Evolutionary conservation across 768 basidiomycete species (phyloP).

Genomic region (Suillus decipiens): DNA sequence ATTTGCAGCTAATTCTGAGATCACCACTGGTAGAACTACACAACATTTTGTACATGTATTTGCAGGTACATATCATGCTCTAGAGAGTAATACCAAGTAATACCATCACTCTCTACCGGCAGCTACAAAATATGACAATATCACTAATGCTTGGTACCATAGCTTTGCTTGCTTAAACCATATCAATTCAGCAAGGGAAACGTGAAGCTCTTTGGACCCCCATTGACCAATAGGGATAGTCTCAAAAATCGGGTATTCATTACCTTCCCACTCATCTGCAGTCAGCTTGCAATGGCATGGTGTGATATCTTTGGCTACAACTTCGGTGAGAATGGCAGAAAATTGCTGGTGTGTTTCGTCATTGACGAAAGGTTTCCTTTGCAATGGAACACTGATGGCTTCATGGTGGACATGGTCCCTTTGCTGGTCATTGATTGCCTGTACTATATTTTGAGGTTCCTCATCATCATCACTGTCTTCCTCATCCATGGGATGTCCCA

Average conservation of each 20-base stretch:
- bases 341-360: neutral
- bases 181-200: conserved; percentile 10
- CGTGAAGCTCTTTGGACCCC: conserved; percentile 8
- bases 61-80: too few relatives aligned
- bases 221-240: conserved; percentile 8
- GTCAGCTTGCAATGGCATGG: conserved; percentile 18
- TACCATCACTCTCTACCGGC: neutral
- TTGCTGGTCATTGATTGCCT: conserved; percentile 2
- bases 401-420: conserved; percentile 8
- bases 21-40: conserved; percentile 11
- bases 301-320: conserved; percentile 1
- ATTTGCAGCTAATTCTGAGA: conserved; percentile 12
- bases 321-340: conserved; percentile 3
- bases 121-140: neutral
- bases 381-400: conserved; percentile 1
- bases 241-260: conserved; percentile 15
- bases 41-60: too few relatives aligned
- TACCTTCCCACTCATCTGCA: conserved; percentile 19
- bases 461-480: neutral
- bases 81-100: too few relatives aligned
- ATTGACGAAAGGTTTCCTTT: conserved; percentile 15
- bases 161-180: conserved; percentile 16
- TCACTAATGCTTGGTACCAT: conserved; percentile 18
- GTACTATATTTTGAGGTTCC: neutral
- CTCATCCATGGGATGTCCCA: conserved; percentile 14